A percentile compares a stretch with the other conserved stretches of the same genome.
phyloP scores from a whole-genome alignment of 2,329 filamentous ascomycete genomes.

The Aspergillus sergii region DNA sequence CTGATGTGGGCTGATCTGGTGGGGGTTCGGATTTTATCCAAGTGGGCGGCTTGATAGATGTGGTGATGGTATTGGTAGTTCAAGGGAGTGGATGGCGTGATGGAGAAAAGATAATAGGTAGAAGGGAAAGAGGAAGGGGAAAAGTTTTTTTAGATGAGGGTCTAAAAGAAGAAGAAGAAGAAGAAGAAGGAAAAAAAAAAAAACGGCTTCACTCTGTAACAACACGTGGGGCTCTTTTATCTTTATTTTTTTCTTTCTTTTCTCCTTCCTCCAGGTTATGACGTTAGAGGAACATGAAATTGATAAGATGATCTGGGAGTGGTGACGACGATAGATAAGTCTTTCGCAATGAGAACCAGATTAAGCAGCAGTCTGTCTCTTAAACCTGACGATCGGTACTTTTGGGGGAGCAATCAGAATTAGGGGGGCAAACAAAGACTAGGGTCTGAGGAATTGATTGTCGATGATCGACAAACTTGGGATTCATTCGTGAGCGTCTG shows the following conservation, averaged over 20 bases:
- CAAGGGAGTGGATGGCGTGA: slow-evolving; percentile 6
- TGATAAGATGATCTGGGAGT: slow-evolving; percentile 4
- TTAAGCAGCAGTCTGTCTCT: background rate
- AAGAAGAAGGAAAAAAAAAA: background rate
- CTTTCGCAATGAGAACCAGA: background rate
- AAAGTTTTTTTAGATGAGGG: background rate
- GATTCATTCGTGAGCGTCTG: background rate
- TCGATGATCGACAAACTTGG: background rate
- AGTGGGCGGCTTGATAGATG: background rate
- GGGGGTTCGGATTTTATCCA: background rate
- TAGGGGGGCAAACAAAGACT: background rate
- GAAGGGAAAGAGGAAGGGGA: slow-evolving; percentile 6
- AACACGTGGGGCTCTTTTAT: slow-evolving; percentile 25
- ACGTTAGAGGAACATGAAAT: slow-evolving; percentile 21
- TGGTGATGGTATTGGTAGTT: background rate
- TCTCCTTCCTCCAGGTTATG: slow-evolving; percentile 14
- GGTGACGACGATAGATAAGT: slow-evolving; percentile 15
- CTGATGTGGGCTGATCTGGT: slow-evolving; percentile 8
- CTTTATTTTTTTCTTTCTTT: background rate
- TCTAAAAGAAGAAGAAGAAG: background rate
- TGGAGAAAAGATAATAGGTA: background rate
- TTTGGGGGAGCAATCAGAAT: background rate
- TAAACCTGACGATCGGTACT: slow-evolving; percentile 2
- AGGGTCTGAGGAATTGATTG: background rate
- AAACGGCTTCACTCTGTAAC: background rate